phyloP scores from a whole-genome alignment of 129 eudicot genomes.

The Solidago caesia region DNA sequence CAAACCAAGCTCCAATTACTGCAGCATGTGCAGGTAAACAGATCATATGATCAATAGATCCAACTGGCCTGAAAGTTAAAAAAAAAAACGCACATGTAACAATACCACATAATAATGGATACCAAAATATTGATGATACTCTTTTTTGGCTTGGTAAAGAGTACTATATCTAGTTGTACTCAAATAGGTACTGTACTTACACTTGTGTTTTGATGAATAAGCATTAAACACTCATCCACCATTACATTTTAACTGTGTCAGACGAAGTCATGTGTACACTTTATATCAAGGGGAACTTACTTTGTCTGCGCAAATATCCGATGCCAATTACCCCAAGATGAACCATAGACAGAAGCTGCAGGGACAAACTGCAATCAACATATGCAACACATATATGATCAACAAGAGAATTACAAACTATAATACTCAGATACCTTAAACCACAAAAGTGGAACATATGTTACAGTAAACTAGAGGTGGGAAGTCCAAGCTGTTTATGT shows the following conservation, averaged over 20 bases:
- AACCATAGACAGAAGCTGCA: slow-evolving; percentile 75
- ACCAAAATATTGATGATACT: not conserved
- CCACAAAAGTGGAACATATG: not conserved
- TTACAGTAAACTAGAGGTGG: not conserved
- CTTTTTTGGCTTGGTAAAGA: not conserved
- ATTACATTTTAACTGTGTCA: not conserved
- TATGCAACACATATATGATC: slow-evolving; percentile 16
- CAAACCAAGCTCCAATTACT: slow-evolving; percentile 92
- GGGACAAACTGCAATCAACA: slow-evolving; percentile 68
- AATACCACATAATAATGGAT: not conserved
- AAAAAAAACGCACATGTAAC: slow-evolving; percentile 1
- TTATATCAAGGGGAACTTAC: slow-evolving; percentile 45
- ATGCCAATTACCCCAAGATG: slow-evolving; percentile 86
- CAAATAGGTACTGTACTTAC: not conserved
- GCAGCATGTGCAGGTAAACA: slow-evolving; percentile 93
- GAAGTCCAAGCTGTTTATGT: not conserved
- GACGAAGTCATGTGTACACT: slow-evolving; percentile 11
- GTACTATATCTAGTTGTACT: slow-evolving; percentile 10
- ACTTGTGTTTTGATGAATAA: not conserved
- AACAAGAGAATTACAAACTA: not conserved
- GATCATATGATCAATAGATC: slow-evolving; percentile 56
- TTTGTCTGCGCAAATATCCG: slow-evolving; percentile 71
- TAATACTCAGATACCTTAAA: slow-evolving; percentile 4
- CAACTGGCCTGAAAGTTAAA: slow-evolving; percentile 46
- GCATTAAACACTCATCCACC: not conserved